Conservation (phyloP, 108 stramenopile genomes). For the Ochromonas danica region DNA sequence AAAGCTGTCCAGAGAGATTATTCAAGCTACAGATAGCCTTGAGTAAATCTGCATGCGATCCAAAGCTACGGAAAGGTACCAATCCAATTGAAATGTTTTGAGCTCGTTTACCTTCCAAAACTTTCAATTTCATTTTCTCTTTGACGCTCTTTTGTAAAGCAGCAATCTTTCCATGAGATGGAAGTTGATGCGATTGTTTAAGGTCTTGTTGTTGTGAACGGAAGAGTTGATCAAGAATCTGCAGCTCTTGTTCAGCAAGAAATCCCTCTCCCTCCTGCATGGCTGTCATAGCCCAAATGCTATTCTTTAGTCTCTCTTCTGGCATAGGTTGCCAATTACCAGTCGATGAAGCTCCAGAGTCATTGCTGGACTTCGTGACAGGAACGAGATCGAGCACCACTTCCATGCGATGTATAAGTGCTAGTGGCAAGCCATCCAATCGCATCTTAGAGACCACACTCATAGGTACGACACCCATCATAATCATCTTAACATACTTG, state of each 20-base stretch:
- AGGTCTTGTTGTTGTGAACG: background rate
- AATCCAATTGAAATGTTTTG: constrained; percentile 6
- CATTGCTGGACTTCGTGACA: background rate
- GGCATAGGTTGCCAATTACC: background rate
- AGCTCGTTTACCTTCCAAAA: background rate
- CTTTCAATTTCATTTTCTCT: background rate
- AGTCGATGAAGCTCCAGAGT: too few relatives aligned
- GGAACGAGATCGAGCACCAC: background rate
- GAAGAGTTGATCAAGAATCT: background rate
- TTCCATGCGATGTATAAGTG: background rate
- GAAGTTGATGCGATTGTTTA: too few relatives aligned
- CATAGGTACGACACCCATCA: background rate
- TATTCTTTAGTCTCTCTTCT: background rate
- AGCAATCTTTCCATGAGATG: too few relatives aligned
- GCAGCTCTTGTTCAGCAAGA: background rate
- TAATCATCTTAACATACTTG: constrained; percentile 1
- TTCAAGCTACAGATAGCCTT: background rate
- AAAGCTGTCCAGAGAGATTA: background rate
- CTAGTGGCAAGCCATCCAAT: background rate
- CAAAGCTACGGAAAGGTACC: background rate
- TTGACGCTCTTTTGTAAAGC: too few relatives aligned
- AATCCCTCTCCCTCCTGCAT: background rate
- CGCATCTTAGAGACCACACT: background rate
- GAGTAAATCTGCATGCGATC: background rate
- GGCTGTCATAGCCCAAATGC: background rate